These are phyloP conservation scores for Mucuna pruriens DNA, from an alignment of 306 rosid species.

Conservation along the genomic window DNA sequence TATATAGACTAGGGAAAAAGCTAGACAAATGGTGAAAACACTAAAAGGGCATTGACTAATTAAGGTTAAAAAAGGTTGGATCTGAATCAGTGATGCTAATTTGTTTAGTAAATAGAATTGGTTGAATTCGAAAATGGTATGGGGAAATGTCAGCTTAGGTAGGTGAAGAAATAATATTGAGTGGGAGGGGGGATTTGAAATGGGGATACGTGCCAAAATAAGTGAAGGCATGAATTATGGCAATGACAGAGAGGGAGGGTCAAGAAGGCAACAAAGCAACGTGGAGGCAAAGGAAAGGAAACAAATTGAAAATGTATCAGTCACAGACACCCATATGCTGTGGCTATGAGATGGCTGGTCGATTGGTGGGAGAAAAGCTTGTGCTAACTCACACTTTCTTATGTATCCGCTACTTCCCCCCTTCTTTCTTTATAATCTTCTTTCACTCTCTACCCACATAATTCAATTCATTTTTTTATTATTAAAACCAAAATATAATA, in stretches of 20 bases:
- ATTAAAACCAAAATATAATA: not conserved
- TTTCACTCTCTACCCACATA: conserved; percentile 1
- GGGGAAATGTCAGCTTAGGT: conserved; percentile 24
- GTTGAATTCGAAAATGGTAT: not conserved
- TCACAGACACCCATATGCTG: conserved; percentile 52
- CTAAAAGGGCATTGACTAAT: not conserved
- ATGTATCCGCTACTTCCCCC: not conserved
- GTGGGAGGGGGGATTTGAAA: conserved; percentile 40
- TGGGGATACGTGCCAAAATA: conserved; percentile 56
- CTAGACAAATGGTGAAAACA: conserved; percentile 7
- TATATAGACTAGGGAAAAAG: not conserved
- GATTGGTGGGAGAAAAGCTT: conserved; percentile 44
- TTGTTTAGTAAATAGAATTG: not conserved
- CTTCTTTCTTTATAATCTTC: conserved; percentile 16
- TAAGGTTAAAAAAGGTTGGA: not conserved
- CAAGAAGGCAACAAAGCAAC: conserved; percentile 50
- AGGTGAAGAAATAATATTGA: conserved; percentile 45
- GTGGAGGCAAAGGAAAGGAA: conserved; percentile 55
- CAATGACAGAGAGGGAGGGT: conserved; percentile 40
- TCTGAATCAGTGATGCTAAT: not conserved
- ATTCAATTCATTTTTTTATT: not conserved
- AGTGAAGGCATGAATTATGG: conserved; percentile 47
- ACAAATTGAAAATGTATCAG: conserved; percentile 37
- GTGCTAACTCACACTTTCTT: conserved; percentile 17
- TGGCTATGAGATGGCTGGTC: conserved; percentile 16